These are phyloP conservation scores for Hypoxylon trugodes DNA, from an alignment of 495 filamentous ascomycete genomes.

Conservation along the genomic window DNA sequence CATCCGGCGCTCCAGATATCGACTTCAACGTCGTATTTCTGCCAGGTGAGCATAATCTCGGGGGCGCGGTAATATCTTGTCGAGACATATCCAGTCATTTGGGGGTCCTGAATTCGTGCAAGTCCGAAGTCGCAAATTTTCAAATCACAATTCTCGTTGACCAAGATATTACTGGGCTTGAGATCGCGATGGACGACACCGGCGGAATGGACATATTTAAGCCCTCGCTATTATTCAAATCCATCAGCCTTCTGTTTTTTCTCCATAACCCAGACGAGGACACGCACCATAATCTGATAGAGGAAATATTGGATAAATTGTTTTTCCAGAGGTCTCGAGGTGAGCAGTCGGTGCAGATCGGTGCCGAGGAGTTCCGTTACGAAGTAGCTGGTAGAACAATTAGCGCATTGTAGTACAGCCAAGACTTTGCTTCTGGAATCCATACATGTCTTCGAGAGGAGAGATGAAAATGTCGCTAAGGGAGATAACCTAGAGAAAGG, in stretches of 20 bases:
- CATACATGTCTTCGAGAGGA: constrained; percentile 96
- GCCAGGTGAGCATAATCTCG: constrained; percentile 99
- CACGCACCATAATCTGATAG: constrained; percentile 92
- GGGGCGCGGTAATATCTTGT: constrained; percentile 98
- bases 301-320: constrained; percentile 99
- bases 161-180: constrained; percentile 97
- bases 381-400: constrained; percentile 75
- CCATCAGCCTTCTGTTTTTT: constrained; percentile 8
- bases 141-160: constrained; percentile 99
- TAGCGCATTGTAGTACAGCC: constrained; percentile 26
- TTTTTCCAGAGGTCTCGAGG: constrained; percentile 94
- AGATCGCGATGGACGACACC: constrained; percentile 97
- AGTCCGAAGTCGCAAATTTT: constrained; percentile 99
- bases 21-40: constrained; percentile 99
- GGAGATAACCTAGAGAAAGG: constrained; percentile 80
- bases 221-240: constrained; percentile 71
- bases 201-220: constrained; percentile 99
- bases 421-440: neutral
- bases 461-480: constrained; percentile 99
- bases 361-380: constrained; percentile 98
- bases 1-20: constrained; percentile 99
- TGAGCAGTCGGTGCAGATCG: constrained; percentile 93
- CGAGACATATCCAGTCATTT: constrained; percentile 99
- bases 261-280: neutral
- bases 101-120: constrained; percentile 97